Evolutionary conservation across 176 grass and related monocot species (phyloP), one percentile per base, ranked within the genome.

Genomic region (Ensete ventricosum): DNA sequence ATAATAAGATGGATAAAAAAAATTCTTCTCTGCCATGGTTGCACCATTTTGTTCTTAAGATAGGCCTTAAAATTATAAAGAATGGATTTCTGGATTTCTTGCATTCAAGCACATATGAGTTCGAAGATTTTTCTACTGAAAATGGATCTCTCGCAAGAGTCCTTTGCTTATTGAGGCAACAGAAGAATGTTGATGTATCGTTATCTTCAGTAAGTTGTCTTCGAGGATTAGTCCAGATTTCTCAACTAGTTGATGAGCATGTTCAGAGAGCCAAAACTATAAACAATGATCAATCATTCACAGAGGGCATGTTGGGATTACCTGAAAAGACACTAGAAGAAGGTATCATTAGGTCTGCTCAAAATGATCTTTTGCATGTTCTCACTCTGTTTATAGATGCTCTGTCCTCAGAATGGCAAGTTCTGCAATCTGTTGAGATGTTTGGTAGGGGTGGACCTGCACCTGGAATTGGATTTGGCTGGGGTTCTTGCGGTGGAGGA

Each of bases 381-480:
- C 77, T 89, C 53, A 77, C 64, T 73, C 77, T 58, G 2, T 75
- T 94, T 53, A 82, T 85, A 48, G 77, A 77, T 19, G 34, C 84
- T 55, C 60, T 91, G 64, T 94, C 95, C 58, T 85, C 80, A 10
- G 72, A 86, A 9, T 87, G 84, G 82, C 74, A 77, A 23, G 8
- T 75, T 76, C 68, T 85, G 74, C 88, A 99, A 65, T 84, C 81
- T 67, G 64, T 83, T 74, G 90, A 89, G 70, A 84, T 89, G 81
- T 99, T 99, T 81, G 84, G 88, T 72, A 93, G 95, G 86, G 90
- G 88, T 87, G 95, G 95, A 73, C 90, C 88, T 26, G 88, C 88
- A 80, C 95, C 95, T 74, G 95, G 95, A 74, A 78, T 94, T 78
- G 95, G 90, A 77, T 99, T 93, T 87, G 95, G 95, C 48, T 99